phyloP scores from a whole-genome alignment of 108 stramenopile genomes.

The Stephanodiscus triporus region DNA sequence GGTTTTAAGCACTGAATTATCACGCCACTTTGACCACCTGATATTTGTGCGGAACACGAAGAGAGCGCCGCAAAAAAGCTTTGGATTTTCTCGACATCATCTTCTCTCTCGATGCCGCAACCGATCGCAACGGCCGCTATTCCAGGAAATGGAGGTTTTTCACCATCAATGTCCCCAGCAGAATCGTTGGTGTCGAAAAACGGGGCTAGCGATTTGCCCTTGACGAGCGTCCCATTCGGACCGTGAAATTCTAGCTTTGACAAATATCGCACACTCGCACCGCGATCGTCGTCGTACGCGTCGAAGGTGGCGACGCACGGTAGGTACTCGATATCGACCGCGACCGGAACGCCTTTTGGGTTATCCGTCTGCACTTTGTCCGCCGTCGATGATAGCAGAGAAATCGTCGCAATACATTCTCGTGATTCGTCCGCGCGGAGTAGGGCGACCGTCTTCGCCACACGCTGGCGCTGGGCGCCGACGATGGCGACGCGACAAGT shows the following conservation, averaged over 20 bases:
- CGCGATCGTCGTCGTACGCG: slow-evolving; percentile 60
- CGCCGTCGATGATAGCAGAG: background rate
- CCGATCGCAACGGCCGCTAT: slow-evolving; percentile 56
- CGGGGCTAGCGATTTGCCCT: slow-evolving; percentile 60
- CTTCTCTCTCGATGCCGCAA: slow-evolving; percentile 53
- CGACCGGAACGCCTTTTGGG: slow-evolving; percentile 20
- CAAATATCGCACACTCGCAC: slow-evolving; percentile 61
- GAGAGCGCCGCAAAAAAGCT: slow-evolving; percentile 53
- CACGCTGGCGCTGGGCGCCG: slow-evolving; percentile 43
- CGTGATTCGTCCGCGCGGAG: slow-evolving; percentile 14
- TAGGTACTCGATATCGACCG: slow-evolving; percentile 53
- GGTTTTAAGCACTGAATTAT: slow-evolving; percentile 55
- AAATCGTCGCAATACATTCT: background rate
- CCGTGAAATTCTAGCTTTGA: slow-evolving; percentile 69
- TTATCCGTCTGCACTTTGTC: too few species aligned
- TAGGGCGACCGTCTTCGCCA: slow-evolving; percentile 46
- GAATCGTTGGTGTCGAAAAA: slow-evolving; percentile 50
- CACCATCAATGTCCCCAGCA: slow-evolving; percentile 7
- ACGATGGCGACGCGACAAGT: slow-evolving; percentile 52
- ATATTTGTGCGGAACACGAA: slow-evolving; percentile 7
- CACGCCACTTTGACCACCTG: background rate
- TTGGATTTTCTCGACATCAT: slow-evolving; percentile 57
- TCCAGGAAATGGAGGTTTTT: slow-evolving; percentile 38
- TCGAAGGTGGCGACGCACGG: slow-evolving; percentile 79
- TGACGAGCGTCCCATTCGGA: slow-evolving; percentile 46